Base-by-base conservation (phyloP, 2,329 filamentous ascomycete species). In the Trichoderma citrinoviride region DNA sequence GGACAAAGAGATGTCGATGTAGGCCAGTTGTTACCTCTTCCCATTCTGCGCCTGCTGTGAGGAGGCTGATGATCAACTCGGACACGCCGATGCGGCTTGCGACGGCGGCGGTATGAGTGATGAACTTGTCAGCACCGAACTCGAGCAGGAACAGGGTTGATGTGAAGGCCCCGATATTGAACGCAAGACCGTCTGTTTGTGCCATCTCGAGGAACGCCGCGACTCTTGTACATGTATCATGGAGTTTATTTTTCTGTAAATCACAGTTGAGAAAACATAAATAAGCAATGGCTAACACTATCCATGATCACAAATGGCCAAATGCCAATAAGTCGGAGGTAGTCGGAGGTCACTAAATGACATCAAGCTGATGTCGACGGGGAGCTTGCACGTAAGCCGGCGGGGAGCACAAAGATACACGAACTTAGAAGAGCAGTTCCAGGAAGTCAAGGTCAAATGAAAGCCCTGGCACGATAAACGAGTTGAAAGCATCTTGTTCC, bases 1-100 rank as follows among this genome's bases (percentile, higher is more conserved):
- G 12, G 15, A 14, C 17, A 53, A 53, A 53, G 14, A 1, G 3
- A 53, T 2, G 21, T 6, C 8, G 21, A 37, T 40, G 15, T 57
- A n/a, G n/a, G n/a, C n/a, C n/a, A 14, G 23, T 23, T 15, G 54
- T 69, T 70, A 82, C 81, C 77, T 85, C 82, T 77, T 85, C 83
- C 77, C 80, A 86, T 74, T 85, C 83, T 47, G 78, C 82, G 19
- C 82, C 83, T 14, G 80, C 82, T 3, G 82, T 85, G 41, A 86
- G 73, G 7, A 86, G 76, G 4, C 77, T 81, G 66, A 85, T 79
- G 27, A 85, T 60, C 3, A 80, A 80, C 33, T 78, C 77, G 1
- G 82, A 78, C 14, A 85, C 73, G 17, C 78, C 75, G 1, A 80
- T 72, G 2, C 29, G 44, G 19, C 19, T 21, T 25, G 57, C 57